Evolutionary conservation across 2,329 filamentous ascomycete species (phyloP).

Genomic region (Aureobasidium sp.): DNA sequence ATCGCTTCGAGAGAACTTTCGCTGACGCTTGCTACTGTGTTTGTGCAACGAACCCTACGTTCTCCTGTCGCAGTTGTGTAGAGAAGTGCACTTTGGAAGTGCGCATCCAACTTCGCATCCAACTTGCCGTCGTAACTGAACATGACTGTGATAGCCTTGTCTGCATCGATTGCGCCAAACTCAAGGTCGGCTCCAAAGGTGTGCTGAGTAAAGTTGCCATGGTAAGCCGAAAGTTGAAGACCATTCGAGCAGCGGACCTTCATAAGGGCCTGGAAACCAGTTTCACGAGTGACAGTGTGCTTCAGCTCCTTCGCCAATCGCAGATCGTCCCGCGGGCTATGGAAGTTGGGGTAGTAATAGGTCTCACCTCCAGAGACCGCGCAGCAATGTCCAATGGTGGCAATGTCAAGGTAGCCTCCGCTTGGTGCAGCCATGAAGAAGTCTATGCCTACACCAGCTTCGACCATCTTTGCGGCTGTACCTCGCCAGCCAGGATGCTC

Average conservation of each 20-base stretch:
- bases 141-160: slow-evolving; percentile 85
- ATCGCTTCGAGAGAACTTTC: slow-evolving; percentile 76
- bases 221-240: slow-evolving; percentile 85
- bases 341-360: slow-evolving; percentile 96
- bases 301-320: slow-evolving; percentile 80
- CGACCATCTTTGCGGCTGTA: slow-evolving; percentile 77
- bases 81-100: slow-evolving; percentile 91
- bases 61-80: slow-evolving; percentile 90
- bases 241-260: slow-evolving; percentile 98
- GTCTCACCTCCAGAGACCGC: slow-evolving; percentile 88
- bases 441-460: slow-evolving; percentile 78
- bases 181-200: slow-evolving; percentile 92
- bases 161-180: slow-evolving; percentile 83
- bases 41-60: slow-evolving; percentile 84
- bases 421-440: slow-evolving; percentile 91
- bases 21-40: slow-evolving; percentile 86
- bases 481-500: slow-evolving; percentile 87
- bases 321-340: slow-evolving; percentile 73
- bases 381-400: slow-evolving; percentile 62
- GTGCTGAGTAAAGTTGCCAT: slow-evolving; percentile 94
- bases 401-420: slow-evolving; percentile 86
- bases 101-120: slow-evolving; percentile 91
- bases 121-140: slow-evolving; percentile 97
- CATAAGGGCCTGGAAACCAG: slow-evolving; percentile 92
- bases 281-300: slow-evolving; percentile 80